These are phyloP conservation scores for Sclerospora graminicola DNA, from an alignment of 352 stramenopile genomes.

Conservation along the genomic window DNA sequence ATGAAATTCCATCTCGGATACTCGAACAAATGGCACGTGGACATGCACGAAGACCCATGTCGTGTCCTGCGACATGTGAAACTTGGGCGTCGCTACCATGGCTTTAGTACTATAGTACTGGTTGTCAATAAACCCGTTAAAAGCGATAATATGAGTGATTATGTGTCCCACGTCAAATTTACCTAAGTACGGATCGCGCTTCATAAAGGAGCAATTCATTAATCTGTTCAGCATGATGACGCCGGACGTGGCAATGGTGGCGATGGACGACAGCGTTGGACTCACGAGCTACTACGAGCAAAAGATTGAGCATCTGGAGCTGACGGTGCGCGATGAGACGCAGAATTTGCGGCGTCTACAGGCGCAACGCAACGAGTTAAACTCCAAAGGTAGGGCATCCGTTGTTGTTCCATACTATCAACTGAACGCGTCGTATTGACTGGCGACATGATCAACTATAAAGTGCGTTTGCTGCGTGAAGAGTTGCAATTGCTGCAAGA, in stretches of 20 bases:
- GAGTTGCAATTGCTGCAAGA: slow-evolving; percentile 98
- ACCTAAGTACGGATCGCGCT: not conserved
- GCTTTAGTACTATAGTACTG: too few relatives aligned
- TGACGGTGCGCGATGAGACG: slow-evolving; percentile 90
- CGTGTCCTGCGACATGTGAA: slow-evolving; percentile 77
- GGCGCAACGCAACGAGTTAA: slow-evolving; percentile 98
- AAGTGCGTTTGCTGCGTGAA: slow-evolving; percentile 95
- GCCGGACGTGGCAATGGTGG: slow-evolving; percentile 31
- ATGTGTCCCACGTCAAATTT: not conserved
- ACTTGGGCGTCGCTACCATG: slow-evolving; percentile 76
- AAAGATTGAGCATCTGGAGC: slow-evolving; percentile 93
- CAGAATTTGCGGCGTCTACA: slow-evolving; percentile 97
- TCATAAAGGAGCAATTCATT: too few relatives aligned
- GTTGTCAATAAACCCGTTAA: not conserved
- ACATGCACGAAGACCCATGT: slow-evolving; percentile 82
- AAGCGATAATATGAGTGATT: not conserved
- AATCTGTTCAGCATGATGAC: slow-evolving; percentile 16
- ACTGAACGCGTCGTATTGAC: too few relatives aligned
- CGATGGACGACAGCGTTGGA: slow-evolving; percentile 27
- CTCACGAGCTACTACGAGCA: slow-evolving; percentile 90
- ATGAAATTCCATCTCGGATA: slow-evolving; percentile 89
- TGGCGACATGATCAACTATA: too few relatives aligned
- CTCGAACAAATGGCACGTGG: slow-evolving; percentile 84
- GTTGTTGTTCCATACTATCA: too few relatives aligned
- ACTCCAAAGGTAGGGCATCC: slow-evolving; percentile 91